Percentiles rank a stretch among this genome's conserved stretches.
Evolutionary conservation across 192 early-diverging fungal genomes (phyloP).

Genomic region (Phycomyces nitens): DNA sequence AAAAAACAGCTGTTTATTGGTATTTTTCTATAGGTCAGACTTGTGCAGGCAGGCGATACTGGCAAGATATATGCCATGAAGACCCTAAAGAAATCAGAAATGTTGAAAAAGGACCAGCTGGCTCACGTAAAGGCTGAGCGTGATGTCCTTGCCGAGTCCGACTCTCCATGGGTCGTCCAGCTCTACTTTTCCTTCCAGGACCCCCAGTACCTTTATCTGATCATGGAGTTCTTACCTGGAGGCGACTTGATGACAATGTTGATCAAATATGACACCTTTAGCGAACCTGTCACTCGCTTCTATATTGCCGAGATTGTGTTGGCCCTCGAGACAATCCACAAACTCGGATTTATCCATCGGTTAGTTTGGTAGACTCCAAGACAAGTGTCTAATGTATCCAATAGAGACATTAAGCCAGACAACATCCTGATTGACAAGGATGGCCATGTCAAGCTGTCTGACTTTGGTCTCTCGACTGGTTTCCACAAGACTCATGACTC

Average conservation of each 20-base stretch:
- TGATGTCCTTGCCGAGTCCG: conserved; percentile 94
- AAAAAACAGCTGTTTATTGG: no score
- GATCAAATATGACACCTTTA: conserved; percentile 97
- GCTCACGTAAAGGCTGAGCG: conserved; percentile 98
- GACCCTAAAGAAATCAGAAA: conserved; percentile 91
- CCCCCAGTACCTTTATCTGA: conserved; percentile 86
- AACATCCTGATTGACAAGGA: conserved; percentile 94
- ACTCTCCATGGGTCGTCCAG: conserved; percentile 97
- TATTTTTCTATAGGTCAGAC: conserved; percentile 76
- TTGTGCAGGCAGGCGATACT: conserved; percentile 94
- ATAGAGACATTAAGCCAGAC: conserved; percentile 79
- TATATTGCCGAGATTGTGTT: conserved; percentile 97
- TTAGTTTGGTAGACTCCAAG: conserved; percentile 25
- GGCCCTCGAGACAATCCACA: conserved; percentile 91
- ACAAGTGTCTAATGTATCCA: not conserved
- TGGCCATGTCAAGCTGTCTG: conserved; percentile 98
- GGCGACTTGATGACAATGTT: conserved; percentile 99
- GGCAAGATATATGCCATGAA: conserved; percentile 99
- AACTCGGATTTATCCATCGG: conserved; percentile 93
- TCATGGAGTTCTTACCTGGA: conserved; percentile 99
- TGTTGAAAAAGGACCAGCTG: conserved; percentile 98
- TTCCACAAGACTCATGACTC: conserved; percentile 99
- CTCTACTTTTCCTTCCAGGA: conserved; percentile 99
- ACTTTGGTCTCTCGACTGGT: conserved; percentile 99
- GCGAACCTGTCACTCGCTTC: conserved; percentile 96